These are phyloP conservation scores for Lizanozyma gosingica DNA, from an alignment of 1,139 yeast species.

Conservation along the genomic window DNA sequence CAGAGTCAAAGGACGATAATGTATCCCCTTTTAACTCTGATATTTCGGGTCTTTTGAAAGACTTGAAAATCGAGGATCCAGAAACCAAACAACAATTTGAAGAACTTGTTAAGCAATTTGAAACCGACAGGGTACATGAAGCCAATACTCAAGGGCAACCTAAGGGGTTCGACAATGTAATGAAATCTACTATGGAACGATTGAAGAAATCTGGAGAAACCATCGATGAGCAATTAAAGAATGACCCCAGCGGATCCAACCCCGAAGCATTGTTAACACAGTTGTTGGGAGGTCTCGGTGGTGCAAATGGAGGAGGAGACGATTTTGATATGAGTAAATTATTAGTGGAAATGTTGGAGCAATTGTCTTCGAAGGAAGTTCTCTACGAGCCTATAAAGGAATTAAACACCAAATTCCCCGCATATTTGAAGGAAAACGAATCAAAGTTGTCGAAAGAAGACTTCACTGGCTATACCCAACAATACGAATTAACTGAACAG, in stretches of 20 bases:
- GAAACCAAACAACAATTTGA: slow-evolving; percentile 51
- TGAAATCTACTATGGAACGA: slow-evolving; percentile 74
- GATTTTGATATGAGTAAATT: slow-evolving; percentile 54
- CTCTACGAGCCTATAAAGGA: slow-evolving; percentile 86
- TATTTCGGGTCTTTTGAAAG: slow-evolving; percentile 48
- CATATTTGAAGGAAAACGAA: slow-evolving; percentile 46
- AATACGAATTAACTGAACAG: slow-evolving; percentile 43
- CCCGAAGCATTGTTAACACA: slow-evolving; percentile 58
- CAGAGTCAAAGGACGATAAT: slow-evolving; percentile 1
- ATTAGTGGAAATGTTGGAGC: slow-evolving; percentile 70
- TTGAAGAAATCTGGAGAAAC: slow-evolving; percentile 60
- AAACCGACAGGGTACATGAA: slow-evolving; percentile 11
- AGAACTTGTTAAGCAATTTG: slow-evolving; percentile 38
- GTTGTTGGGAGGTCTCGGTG: slow-evolving; percentile 34
- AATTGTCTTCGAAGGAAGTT: slow-evolving; percentile 78
- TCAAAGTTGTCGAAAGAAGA: slow-evolving; percentile 33
- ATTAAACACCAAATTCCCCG: slow-evolving; percentile 60
- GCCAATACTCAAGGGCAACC: slow-evolving; percentile 20
- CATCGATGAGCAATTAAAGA: slow-evolving; percentile 52
- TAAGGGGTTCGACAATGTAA: slow-evolving; percentile 61
- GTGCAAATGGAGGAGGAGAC: slow-evolving; percentile 35
- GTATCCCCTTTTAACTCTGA: slow-evolving; percentile 17
- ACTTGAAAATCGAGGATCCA: slow-evolving; percentile 50
- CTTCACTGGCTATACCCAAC: slow-evolving; percentile 42
- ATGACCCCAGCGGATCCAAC: slow-evolving; percentile 27